These are phyloP conservation scores for Ganoderma leucocontextum DNA, from an alignment of 1,284 basidiomycete genomes.

Conservation along the genomic window DNA sequence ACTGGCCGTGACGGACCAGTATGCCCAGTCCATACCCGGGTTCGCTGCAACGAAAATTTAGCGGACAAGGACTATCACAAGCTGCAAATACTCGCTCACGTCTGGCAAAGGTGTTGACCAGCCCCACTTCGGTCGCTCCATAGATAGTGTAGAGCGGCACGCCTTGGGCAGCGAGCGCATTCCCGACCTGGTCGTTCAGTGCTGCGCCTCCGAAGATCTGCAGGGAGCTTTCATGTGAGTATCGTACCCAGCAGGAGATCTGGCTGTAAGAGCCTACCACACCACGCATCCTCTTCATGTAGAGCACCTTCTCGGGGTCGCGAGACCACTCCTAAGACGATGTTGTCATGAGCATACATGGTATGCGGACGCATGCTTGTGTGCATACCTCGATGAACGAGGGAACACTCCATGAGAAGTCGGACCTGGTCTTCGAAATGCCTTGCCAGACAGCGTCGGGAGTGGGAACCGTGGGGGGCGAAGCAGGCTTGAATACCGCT, in stretches of 20 bases:
- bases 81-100: slow-evolving; percentile 15
- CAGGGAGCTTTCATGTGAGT: background rate
- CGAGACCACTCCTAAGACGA: slow-evolving; percentile 29
- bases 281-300: slow-evolving; percentile 32
- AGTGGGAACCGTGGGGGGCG: slow-evolving; percentile 33
- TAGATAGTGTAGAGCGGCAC: slow-evolving; percentile 17
- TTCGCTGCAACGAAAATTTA: slow-evolving; percentile 15
- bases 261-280: slow-evolving; percentile 15
- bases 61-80: background rate
- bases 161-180: slow-evolving; percentile 21
- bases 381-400: slow-evolving; percentile 40
- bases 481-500: slow-evolving; percentile 27
- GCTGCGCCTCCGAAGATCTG: slow-evolving; percentile 16
- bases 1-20: slow-evolving; percentile 22
- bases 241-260: background rate
- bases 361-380: background rate
- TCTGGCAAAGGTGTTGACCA: slow-evolving; percentile 28
- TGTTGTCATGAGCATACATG: background rate
- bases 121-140: slow-evolving; percentile 34
- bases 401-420: slow-evolving; percentile 38
- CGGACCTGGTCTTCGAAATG: slow-evolving; percentile 23
- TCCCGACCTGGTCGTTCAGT: slow-evolving; percentile 20
- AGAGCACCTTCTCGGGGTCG: slow-evolving; percentile 28
- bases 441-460: slow-evolving; percentile 34
- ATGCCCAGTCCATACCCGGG: slow-evolving; percentile 38